Base-by-base conservation (phyloP, 1,139 yeast species). In the Debaryomyces singareniensis region DNA sequence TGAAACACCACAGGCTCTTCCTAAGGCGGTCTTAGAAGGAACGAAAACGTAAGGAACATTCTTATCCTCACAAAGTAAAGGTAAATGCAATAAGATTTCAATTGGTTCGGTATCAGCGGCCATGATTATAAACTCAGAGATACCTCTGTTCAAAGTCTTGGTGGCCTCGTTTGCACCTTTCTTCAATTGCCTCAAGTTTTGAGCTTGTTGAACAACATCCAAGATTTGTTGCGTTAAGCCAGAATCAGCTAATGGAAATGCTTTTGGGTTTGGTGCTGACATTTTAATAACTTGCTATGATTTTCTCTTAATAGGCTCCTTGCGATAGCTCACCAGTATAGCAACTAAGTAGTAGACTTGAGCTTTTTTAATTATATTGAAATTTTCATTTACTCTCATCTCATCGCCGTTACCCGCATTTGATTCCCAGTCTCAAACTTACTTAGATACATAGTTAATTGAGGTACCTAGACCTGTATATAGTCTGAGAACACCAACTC, bases 111-210 rank as follows among this genome's bases (percentile, higher is more conserved):
- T 86, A 62, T 93, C 98, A 51, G 98, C 99, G 49, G 98, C 98
- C 96, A 93, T 87, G 70, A 93, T 86, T 67, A 93, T 89, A 76
- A 93, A 91, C 71, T 91, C 98, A 51, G 96, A 84, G 56, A 93
- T 91, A 78, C 98, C 98, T 75, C 98, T 86, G 83, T 93, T 91
- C 69, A 91, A 78, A 52, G 98, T 91, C 77, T 93, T 91, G 71
- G 98, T 93, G 52, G 98, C 95, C 71, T 91, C 99, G 65, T 93
- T 91, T 46, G 98, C 98, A 66, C 99, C 99, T 69, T 91, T 91
- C 78, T 93, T 91, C 65, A 91, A 79, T 70, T 93, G 99, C 74
- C 97, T 87, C 65, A 91, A 78, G 71, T 85, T 89, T 54, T 95
- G 89, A 40, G 97, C 86, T 72, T 91, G 98, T 71, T 91, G 98